Base-by-base conservation (phyloP, 768 basidiomycete species). In the Leccinum truebloodii region DNA sequence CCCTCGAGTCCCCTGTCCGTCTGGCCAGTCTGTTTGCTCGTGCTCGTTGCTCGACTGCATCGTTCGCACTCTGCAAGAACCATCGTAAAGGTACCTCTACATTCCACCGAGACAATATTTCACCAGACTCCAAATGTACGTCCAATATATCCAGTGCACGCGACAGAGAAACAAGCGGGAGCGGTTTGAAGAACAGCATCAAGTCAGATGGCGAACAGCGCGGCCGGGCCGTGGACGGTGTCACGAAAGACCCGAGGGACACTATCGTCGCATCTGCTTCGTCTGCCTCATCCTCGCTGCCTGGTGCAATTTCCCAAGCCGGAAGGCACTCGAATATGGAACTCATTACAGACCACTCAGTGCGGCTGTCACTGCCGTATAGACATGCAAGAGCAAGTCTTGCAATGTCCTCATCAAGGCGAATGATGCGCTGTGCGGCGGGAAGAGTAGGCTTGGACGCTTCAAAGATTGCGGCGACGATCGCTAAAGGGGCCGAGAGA, bases 251-350 rank as follows among this genome's bases (percentile, higher is more conserved):
- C 7, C 90, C 90, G 26, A 98, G 84, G 7, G 93, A 93, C 18
- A 82, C 72, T 35, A 96, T 79, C 1, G 93, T 95, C 6, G 89
- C 89, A 55, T 94, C 87, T n/a, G 86, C 87, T 54, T 86, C 86
- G 61, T 93, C 93, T 53, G 80, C 84, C 59, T 90, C 83, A 46
- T 81, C 80, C 52, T 87, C 84, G 44, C 80, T 83, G n/a, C 80
- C 81, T 46, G 72, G 71, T 8, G 75, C 62, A 48, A 86, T 78
- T 59, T 86, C 87, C 93, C 95, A 97, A 3, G 89, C 96, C 0
- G 96, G 96, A 34, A 98, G 80, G 70, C 95, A 99, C 71, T 99
- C 96, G 72, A 99, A 98, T 54, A 99, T 92, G 34, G 80, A 78
- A 64, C 89, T 92, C 95, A 97, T 98, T 4, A 79, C 86, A 1